A percentile compares a stretch with the other conserved stretches of the same genome.
These are phyloP conservation scores for Tylopilus sp. DNA, from an alignment of 768 basidiomycete species.

Conservation along the genomic window DNA sequence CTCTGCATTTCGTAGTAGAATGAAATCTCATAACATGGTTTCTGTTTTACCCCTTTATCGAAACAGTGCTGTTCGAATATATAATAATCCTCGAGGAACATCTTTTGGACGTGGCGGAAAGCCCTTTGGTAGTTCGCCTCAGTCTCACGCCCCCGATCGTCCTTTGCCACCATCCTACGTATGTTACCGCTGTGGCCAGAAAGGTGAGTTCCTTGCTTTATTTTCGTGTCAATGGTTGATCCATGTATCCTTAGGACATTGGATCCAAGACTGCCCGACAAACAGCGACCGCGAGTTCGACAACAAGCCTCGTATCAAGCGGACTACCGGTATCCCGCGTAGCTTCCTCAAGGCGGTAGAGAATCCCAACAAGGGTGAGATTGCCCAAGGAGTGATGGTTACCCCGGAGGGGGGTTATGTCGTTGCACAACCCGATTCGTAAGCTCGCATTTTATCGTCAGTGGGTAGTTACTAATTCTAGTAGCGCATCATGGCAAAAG, in stretches of 20 bases:
- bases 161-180: slow-evolving; percentile 94
- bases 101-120: slow-evolving; percentile 62
- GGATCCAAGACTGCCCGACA: slow-evolving; percentile 99
- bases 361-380: slow-evolving; percentile 67
- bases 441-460: slow-evolving; percentile 33
- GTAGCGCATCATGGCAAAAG: slow-evolving; percentile 92
- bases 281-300: slow-evolving; percentile 95
- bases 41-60: slow-evolving; percentile 36
- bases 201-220: slow-evolving; percentile 53
- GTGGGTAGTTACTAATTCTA: neutral
- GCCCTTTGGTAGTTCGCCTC: slow-evolving; percentile 35
- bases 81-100: slow-evolving; percentile 63
- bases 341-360: slow-evolving; percentile 97
- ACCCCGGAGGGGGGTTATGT: slow-evolving; percentile 99
- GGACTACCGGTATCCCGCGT: slow-evolving; percentile 97
- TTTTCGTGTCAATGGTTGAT: neutral
- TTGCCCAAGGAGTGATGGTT: slow-evolving; percentile 92
- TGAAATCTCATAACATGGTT: slow-evolving; percentile 67
- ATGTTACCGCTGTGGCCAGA: slow-evolving; percentile 97
- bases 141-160: slow-evolving; percentile 59
- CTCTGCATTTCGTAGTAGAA: slow-evolving; percentile 65
- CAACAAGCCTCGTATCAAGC: slow-evolving; percentile 91
- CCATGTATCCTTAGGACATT: slow-evolving; percentile 66
- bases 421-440: slow-evolving; percentile 95
- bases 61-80: slow-evolving; percentile 65